Percentiles rank a stretch among this genome's conserved stretches.
These are phyloP conservation scores for Chalara sp. DNA, from an alignment of 2,329 filamentous ascomycete species.

Conservation along the genomic window DNA sequence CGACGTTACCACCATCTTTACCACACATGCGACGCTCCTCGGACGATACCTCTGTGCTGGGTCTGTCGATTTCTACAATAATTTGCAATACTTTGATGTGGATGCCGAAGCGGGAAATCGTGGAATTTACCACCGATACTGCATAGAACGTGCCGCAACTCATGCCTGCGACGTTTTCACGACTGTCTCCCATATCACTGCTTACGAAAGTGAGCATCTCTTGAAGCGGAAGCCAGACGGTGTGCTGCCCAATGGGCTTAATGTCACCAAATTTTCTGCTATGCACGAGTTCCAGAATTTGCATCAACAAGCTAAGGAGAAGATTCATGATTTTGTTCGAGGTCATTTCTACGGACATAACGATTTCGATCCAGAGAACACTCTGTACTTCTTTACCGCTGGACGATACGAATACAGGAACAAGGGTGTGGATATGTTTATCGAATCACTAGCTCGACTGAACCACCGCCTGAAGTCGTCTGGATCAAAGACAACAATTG, in stretches of 20 bases:
- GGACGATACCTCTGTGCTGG: slow-evolving; percentile 95
- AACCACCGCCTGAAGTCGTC: slow-evolving; percentile 85
- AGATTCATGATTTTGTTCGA: slow-evolving; percentile 96
- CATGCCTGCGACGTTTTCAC: slow-evolving; percentile 96
- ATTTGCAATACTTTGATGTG: slow-evolving; percentile 92
- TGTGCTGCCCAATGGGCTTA: slow-evolving; percentile 91
- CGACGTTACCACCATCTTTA: slow-evolving; percentile 97
- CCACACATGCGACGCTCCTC: slow-evolving; percentile 90
- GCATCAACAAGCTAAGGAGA: slow-evolving; percentile 93
- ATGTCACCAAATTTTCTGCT: slow-evolving; percentile 96
- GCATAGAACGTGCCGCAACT: slow-evolving; percentile 89
- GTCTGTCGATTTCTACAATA: slow-evolving; percentile 99
- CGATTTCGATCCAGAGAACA: slow-evolving; percentile 94
- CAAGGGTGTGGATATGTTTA: slow-evolving; percentile 99
- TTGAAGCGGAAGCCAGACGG: slow-evolving; percentile 97
- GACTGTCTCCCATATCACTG: slow-evolving; percentile 96
- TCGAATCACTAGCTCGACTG: slow-evolving; percentile 87
- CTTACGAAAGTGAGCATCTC: slow-evolving; percentile 95
- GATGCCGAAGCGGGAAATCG: slow-evolving; percentile 96
- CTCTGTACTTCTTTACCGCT: slow-evolving; percentile 94
- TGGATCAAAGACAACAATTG: slow-evolving; percentile 87
- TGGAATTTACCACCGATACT: slow-evolving; percentile 97
- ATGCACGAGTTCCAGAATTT: slow-evolving; percentile 99
- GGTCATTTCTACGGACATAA: slow-evolving; percentile 98
- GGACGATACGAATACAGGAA: slow-evolving; percentile 97